Evolutionary conservation across 176 grass and related monocot species (phyloP).

Genomic region (Miscanthus lutarioriparius): DNA sequence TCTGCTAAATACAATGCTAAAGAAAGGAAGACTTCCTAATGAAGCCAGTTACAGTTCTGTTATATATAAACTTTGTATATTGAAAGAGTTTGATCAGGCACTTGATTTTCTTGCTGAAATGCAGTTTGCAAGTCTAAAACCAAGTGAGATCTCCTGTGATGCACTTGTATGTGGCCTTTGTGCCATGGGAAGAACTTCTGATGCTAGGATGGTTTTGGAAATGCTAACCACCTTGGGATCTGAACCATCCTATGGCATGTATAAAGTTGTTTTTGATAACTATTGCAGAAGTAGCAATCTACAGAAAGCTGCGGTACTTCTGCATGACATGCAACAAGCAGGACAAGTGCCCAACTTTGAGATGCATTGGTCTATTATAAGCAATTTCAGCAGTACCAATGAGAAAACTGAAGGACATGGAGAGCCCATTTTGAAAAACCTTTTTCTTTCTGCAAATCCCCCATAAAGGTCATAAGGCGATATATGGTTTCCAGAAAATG

Average conservation of each 20-base stretch:
- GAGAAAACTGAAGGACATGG: slow-evolving; percentile 44
- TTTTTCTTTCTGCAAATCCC: slow-evolving; percentile 47
- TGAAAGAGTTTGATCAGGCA: slow-evolving; percentile 63
- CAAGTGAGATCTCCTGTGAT: slow-evolving; percentile 52
- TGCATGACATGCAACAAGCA: slow-evolving; percentile 85
- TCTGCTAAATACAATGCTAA: slow-evolving; percentile 75
- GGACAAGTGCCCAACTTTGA: slow-evolving; percentile 86
- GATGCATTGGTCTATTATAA: slow-evolving; percentile 95
- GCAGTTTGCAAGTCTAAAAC: slow-evolving; percentile 52
- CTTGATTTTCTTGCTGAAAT: slow-evolving; percentile 79
- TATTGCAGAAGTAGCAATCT: slow-evolving; percentile 55
- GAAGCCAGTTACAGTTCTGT: slow-evolving; percentile 70
- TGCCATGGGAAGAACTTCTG: slow-evolving; percentile 56
- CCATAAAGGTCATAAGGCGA: slow-evolving; percentile 32
- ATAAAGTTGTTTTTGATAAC: slow-evolving; percentile 74
- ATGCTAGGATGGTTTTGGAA: slow-evolving; percentile 67
- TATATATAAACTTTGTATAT: slow-evolving; percentile 44
- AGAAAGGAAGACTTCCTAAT: slow-evolving; percentile 58
- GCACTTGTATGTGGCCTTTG: slow-evolving; percentile 70
- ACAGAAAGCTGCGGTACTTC: slow-evolving; percentile 62
- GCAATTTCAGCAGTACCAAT: slow-evolving; percentile 61
- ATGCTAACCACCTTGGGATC: slow-evolving; percentile 46
- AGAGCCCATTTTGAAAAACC: slow-evolving; percentile 59
- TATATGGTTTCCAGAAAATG: slow-evolving; percentile 9
- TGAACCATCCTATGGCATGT: slow-evolving; percentile 65